A percentile compares a stretch with the other conserved stretches of the same genome.
phyloP scores from a whole-genome alignment of 768 basidiomycete genomes.

The Boletus pseudopeckii region DNA sequence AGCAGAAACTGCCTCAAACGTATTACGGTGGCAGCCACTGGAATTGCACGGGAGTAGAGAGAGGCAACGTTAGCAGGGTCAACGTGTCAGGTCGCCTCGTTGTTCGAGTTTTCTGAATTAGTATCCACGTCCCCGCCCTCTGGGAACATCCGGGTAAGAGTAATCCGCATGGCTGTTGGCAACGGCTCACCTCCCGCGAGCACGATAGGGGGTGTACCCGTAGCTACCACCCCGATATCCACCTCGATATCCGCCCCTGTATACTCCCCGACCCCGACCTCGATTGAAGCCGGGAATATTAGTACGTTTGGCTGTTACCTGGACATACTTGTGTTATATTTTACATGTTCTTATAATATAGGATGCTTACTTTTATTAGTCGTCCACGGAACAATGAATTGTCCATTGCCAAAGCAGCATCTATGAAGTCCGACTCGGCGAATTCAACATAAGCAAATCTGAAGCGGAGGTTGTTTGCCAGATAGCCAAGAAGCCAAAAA shows the following conservation, averaged over 20 bases:
- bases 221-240: slow-evolving; percentile 54
- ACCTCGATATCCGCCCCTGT: slow-evolving; percentile 59
- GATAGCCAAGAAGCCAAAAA: neutral
- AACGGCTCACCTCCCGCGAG: slow-evolving; percentile 67
- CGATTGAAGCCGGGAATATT: slow-evolving; percentile 92
- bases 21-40: slow-evolving; percentile 11
- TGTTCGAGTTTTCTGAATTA: slow-evolving; percentile 27
- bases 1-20: slow-evolving; percentile 18
- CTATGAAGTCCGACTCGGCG: slow-evolving; percentile 86
- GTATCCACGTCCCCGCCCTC: slow-evolving; percentile 75
- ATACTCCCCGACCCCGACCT: slow-evolving; percentile 73
- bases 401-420: slow-evolving; percentile 89
- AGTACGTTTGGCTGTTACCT: slow-evolving; percentile 96
- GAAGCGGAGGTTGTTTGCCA: slow-evolving; percentile 11
- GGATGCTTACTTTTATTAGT: slow-evolving; percentile 72
- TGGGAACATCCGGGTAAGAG: slow-evolving; percentile 26
- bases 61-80: slow-evolving; percentile 4
- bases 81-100: slow-evolving; percentile 18
- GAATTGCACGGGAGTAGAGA: slow-evolving; percentile 9
- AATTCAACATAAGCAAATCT: slow-evolving; percentile 99
- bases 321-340: neutral
- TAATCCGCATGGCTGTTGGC: slow-evolving; percentile 7
- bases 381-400: slow-evolving; percentile 95
- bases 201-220: slow-evolving; percentile 53
- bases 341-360: neutral